Evolutionary conservation across 768 basidiomycete genomes (phyloP).

Genomic region (Rhizopogon vesiculosus): DNA sequence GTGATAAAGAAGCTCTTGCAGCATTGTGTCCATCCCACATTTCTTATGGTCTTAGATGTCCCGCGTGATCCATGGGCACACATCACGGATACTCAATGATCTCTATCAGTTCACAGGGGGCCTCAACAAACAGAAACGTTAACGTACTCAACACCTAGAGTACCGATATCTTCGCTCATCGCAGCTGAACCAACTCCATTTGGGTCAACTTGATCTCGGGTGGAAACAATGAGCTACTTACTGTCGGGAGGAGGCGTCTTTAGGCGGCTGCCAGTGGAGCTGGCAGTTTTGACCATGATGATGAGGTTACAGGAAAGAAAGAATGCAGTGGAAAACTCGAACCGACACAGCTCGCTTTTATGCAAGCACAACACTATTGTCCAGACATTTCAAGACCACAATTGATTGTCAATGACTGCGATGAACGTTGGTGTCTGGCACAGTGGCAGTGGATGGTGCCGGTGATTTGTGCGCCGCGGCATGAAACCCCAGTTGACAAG

Average conservation of each 20-base stretch:
- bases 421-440: no score
- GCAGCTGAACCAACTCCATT: not conserved
- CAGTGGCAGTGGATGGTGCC: no score
- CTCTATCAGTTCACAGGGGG: no score
- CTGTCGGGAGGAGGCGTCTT: not conserved
- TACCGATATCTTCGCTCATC: not conserved
- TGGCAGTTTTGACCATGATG: not conserved
- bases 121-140: not conserved
- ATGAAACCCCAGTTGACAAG: no score
- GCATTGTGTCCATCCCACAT: not conserved
- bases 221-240: not conserved
- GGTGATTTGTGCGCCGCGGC: no score
- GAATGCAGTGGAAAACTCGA: slow-evolving; percentile 9
- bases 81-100: not conserved
- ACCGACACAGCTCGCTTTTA: not conserved
- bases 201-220: not conserved
- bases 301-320: no score
- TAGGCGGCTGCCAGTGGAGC: not conserved
- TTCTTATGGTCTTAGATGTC: not conserved
- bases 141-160: not conserved
- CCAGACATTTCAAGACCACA: no score
- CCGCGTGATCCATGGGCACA: not conserved
- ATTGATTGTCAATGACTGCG: no score
- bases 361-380: not conserved
- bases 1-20: no score